phyloP scores from a whole-genome alignment of 441 rosid species.

The Mallotus japonicus region DNA sequence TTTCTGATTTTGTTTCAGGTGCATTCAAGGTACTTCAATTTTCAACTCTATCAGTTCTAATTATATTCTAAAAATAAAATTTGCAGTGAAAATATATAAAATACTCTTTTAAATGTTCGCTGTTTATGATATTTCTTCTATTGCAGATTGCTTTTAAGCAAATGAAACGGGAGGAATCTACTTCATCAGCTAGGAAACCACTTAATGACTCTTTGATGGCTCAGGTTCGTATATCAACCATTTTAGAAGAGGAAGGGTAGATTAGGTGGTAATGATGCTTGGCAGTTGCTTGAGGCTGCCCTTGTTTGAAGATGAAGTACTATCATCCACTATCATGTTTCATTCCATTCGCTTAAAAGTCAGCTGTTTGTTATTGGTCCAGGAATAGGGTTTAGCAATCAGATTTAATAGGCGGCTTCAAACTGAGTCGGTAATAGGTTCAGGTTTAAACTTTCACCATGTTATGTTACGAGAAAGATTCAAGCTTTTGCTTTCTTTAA shows the following conservation, averaged over 20 bases:
- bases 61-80: background rate
- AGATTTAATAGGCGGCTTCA: too few relatives aligned
- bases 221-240: conserved; percentile 44
- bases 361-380: background rate
- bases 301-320: background rate
- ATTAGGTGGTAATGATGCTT: background rate
- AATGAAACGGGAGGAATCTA: conserved; percentile 41
- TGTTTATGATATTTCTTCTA: conserved; percentile 5
- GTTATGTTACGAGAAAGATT: background rate
- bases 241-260: background rate
- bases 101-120: conserved; percentile 2
- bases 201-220: conserved; percentile 50
- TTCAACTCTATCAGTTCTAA: conserved; percentile 4
- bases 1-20: conserved; percentile 62
- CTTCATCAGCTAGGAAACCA: conserved; percentile 44
- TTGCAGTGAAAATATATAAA: background rate
- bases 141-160: conserved; percentile 48
- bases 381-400: background rate
- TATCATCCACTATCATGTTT: background rate
- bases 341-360: background rate
- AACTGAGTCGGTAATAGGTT: too few relatives aligned
- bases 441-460: too few relatives aligned
- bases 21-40: conserved; percentile 59
- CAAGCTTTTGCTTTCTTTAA: background rate
- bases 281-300: background rate